Evolutionary conservation across 345 rosid genomes (phyloP).

Genomic region (Citrus inodora): DNA sequence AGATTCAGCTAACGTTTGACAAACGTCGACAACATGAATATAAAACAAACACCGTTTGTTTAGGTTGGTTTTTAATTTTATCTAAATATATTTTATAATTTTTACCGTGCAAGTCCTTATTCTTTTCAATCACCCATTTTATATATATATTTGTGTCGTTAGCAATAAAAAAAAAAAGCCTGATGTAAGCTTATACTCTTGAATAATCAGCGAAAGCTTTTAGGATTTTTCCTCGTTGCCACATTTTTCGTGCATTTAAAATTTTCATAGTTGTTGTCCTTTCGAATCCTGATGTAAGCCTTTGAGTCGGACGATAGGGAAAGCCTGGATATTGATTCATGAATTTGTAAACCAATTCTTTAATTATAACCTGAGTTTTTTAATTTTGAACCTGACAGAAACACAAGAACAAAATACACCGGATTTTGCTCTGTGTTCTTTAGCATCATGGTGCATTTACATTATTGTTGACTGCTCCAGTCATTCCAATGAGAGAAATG

Average conservation of each 20-base stretch:
- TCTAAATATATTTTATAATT: not conserved
- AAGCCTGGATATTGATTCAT: not conserved
- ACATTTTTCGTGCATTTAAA: not conserved
- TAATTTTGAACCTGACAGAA: not conserved
- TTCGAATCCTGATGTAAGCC: too few species aligned
- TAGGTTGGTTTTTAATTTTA: too few species aligned
- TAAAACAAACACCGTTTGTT: too few species aligned
- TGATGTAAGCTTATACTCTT: not conserved
- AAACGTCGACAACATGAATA: too few species aligned
- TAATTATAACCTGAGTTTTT: not conserved
- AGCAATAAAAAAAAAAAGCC: not conserved
- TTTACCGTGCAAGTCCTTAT: too few species aligned
- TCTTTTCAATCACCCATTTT: not conserved
- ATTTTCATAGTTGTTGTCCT: too few species aligned
- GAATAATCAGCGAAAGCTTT: not conserved
- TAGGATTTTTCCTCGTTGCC: not conserved
- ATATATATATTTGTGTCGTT: not conserved
- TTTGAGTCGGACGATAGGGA: not conserved
- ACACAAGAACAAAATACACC: not conserved
- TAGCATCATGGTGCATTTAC: not conserved
- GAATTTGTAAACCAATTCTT: not conserved
- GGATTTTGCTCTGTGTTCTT: not conserved
- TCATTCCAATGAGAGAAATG: constrained; percentile 7
- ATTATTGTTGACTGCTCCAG: not conserved
- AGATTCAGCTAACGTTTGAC: too few species aligned